phyloP scores from a whole-genome alignment of 257 asterid genomes.

The Nicotiana undulata region DNA sequence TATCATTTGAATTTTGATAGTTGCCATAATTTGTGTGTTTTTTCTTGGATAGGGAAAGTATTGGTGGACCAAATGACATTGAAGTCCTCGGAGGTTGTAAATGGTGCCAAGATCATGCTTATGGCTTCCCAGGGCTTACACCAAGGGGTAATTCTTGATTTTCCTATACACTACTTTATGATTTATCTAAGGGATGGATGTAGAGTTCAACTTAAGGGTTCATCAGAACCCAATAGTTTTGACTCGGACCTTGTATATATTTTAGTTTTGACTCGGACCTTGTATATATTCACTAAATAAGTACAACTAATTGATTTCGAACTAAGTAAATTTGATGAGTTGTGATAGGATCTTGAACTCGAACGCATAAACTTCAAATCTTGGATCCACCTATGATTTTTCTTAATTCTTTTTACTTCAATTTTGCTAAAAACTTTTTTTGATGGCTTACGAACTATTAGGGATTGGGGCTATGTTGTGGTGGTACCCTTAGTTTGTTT shows the following conservation, averaged over 20 bases:
- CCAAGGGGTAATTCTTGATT: constrained; percentile 62
- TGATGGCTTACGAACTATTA: not conserved
- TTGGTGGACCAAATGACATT: constrained; percentile 50
- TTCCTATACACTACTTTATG: not conserved
- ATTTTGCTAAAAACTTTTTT: not conserved
- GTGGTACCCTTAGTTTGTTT: not conserved
- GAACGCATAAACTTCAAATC: too few relatives aligned
- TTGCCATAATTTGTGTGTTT: not conserved
- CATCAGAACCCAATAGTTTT: too few relatives aligned
- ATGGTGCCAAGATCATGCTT: constrained; percentile 84
- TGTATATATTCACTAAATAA: too few relatives aligned
- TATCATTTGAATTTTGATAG: not conserved
- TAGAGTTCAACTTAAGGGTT: too few relatives aligned
- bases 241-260: too few relatives aligned
- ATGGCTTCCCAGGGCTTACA: constrained; percentile 87
- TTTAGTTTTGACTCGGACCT: too few relatives aligned
- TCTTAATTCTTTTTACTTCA: not conserved
- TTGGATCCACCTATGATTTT: too few relatives aligned
- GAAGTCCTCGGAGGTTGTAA: constrained; percentile 41
- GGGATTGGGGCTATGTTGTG: not conserved
- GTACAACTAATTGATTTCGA: too few relatives aligned
- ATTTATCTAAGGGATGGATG: too few relatives aligned
- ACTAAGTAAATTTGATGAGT: too few relatives aligned
- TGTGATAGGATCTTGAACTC: too few relatives aligned
- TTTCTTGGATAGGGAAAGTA: constrained; percentile 42